Evolutionary conservation across 2,329 filamentous ascomycete species (phyloP).

Genomic region (Macrophomina pseudophaseolina): DNA sequence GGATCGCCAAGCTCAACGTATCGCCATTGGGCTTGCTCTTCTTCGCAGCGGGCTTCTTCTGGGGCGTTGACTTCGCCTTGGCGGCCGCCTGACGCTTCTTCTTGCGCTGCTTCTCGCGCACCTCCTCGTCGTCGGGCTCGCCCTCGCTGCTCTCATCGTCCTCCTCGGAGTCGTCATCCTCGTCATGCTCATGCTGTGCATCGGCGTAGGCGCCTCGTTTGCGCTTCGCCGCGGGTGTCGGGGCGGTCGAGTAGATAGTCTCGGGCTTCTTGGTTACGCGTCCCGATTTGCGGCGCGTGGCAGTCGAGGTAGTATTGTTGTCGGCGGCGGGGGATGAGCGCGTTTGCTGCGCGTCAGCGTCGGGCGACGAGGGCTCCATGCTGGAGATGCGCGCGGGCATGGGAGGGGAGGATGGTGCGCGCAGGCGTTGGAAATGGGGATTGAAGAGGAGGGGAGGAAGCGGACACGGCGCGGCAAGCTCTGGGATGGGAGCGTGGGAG

Average conservation of each 20-base stretch:
- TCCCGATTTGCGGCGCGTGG: conserved; percentile 47
- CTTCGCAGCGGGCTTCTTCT: conserved; percentile 52
- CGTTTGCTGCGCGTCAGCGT: conserved; percentile 28
- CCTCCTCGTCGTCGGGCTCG: conserved; percentile 47
- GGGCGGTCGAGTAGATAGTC: conserved; percentile 39
- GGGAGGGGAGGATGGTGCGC: conserved; percentile 2
- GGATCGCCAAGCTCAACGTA: conserved; percentile 58
- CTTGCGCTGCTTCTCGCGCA: conserved; percentile 40
- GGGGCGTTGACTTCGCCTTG: conserved; percentile 32
- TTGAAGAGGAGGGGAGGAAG: conserved; percentile 7
- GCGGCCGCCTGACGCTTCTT: conserved; percentile 32
- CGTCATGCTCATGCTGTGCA: conserved; percentile 14
- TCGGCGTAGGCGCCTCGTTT: conserved; percentile 43
- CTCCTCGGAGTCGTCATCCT: conserved; percentile 25
- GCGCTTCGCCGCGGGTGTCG: conserved; percentile 41
- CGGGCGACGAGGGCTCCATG: conserved; percentile 30
- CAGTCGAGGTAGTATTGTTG: conserved; percentile 28
- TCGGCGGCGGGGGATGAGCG: conserved; percentile 26
- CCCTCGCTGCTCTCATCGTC: conserved; percentile 41
- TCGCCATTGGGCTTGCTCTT: conserved; percentile 62
- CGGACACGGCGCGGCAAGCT: conserved; percentile 11
- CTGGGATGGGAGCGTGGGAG: conserved; percentile 10
- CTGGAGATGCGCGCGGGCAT: conserved; percentile 28
- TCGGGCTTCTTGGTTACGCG: conserved; percentile 47
- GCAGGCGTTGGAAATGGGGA: background rate